phyloP scores from a whole-genome alignment of 169 alveolate genomes.

The Plasmodium coatneyi region DNA sequence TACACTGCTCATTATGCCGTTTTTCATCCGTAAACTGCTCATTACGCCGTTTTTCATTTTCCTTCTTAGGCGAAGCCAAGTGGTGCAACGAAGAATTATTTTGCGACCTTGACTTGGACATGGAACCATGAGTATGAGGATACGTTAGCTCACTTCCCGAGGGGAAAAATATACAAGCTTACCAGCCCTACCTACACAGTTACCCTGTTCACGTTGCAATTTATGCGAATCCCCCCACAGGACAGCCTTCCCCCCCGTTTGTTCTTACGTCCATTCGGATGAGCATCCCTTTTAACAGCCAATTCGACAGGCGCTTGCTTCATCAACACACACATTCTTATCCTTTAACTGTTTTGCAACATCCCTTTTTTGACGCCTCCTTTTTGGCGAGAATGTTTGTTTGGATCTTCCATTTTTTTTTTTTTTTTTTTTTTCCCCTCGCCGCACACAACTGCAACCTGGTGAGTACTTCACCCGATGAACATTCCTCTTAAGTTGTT shows the following conservation, averaged over 20 bases:
- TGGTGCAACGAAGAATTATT: conserved; percentile 66
- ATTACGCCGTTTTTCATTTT: neutral
- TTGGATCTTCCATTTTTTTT: neutral
- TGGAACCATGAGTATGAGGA: neutral
- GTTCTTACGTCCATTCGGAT: neutral
- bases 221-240: neutral
- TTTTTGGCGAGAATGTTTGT: neutral
- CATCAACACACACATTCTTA: neutral
- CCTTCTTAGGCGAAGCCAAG: conserved; percentile 51
- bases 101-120: conserved; percentile 52
- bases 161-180: neutral
- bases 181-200: neutral
- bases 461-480: neutral
- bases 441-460: neutral
- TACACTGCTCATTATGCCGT: neutral
- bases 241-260: neutral
- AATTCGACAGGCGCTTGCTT: neutral
- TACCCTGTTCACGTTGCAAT: neutral
- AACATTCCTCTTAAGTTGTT: neutral
- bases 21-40: too few relatives aligned
- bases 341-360: neutral
- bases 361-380: neutral
- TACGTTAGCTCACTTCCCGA: neutral
- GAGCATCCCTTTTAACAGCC: neutral
- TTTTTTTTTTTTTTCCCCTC: neutral